Conservation (phyloP, 2,329 filamentous ascomycete genomes). For the Xylaria multiplex region DNA sequence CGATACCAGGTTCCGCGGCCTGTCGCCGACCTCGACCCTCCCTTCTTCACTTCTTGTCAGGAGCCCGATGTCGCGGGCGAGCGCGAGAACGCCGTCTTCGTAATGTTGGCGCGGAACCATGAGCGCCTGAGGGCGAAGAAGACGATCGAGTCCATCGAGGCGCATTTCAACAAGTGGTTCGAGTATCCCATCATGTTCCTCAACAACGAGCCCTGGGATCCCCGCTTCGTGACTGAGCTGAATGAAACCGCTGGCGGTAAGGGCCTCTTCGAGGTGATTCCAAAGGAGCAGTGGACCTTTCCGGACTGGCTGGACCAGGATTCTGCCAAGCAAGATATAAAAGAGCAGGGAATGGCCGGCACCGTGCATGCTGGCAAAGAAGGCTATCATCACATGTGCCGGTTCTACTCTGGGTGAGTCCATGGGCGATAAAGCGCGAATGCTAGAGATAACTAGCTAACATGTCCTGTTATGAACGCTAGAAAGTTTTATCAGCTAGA, state of each 20-base stretch:
- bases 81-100: constrained; percentile 57
- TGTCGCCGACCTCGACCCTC: constrained; percentile 51
- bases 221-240: constrained; percentile 52
- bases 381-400: constrained; percentile 57
- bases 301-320: constrained; percentile 50
- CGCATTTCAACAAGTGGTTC: constrained; percentile 59
- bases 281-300: constrained; percentile 54
- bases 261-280: constrained; percentile 56
- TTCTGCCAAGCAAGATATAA: constrained; percentile 49
- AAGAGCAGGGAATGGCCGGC: constrained; percentile 47
- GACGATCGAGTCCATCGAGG: constrained; percentile 55
- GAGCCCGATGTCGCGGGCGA: constrained; percentile 50
- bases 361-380: constrained; percentile 54
- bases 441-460: constrained; percentile 19
- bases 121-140: constrained; percentile 54
- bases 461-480: not conserved
- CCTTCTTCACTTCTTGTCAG: constrained; percentile 54
- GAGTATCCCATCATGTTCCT: constrained; percentile 59
- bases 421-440: not conserved
- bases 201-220: constrained; percentile 57
- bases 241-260: constrained; percentile 51
- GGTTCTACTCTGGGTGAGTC: constrained; percentile 57
- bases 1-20: constrained; percentile 51
- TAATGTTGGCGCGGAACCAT: constrained; percentile 59
- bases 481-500: constrained; percentile 58